Conservation (phyloP, 768 basidiomycete genomes). For the Russula emetica region DNA sequence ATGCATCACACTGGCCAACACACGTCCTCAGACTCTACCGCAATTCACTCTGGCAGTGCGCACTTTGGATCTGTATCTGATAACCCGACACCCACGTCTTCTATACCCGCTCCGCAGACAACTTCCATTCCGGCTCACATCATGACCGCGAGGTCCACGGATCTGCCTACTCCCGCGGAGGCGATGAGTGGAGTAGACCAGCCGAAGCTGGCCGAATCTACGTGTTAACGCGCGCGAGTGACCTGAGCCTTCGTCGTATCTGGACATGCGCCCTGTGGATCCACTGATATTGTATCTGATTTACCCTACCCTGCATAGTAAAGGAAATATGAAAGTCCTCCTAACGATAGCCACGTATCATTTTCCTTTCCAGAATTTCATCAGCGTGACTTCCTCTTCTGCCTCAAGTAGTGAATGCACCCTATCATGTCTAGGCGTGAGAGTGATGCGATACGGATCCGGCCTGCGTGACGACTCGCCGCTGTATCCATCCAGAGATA, state of each 20-base stretch:
- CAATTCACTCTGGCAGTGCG: not conserved
- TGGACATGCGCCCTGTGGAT: no score
- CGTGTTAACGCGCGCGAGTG: no score
- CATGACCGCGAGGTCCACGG: not conserved
- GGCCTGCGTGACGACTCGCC: no score
- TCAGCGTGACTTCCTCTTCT: conserved; percentile 19
- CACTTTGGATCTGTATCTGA: not conserved
- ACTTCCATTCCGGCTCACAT: not conserved
- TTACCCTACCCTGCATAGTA: no score
- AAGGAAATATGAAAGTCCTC: no score
- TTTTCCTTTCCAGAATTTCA: conserved; percentile 16
- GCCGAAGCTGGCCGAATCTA: not conserved
- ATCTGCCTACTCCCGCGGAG: not conserved
- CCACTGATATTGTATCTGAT: no score
- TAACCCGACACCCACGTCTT: not conserved
- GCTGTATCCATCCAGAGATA: no score
- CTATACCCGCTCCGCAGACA: not conserved
- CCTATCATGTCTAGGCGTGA: conserved; percentile 29
- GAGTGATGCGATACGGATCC: conserved; percentile 38
- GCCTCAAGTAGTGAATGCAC: conserved; percentile 18
- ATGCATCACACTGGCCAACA: not conserved
- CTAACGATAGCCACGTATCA: not conserved
- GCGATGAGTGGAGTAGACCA: not conserved
- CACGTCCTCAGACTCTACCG: not conserved
- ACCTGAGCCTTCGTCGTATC: no score